phyloP scores from a whole-genome alignment of 148 eudicot species.

The Pouteria glomerata region DNA sequence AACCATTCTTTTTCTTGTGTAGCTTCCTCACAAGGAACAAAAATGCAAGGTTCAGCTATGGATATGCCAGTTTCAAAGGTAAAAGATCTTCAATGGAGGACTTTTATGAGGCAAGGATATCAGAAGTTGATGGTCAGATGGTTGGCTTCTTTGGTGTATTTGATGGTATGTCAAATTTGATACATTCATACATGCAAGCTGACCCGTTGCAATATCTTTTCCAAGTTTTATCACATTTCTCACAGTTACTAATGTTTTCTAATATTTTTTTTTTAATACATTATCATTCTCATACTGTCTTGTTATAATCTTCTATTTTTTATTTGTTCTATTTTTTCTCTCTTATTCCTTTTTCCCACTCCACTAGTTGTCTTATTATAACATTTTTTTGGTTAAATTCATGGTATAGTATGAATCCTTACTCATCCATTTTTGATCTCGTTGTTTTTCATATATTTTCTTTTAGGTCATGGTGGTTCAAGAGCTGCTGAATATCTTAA shows the following conservation, averaged over 20 bases:
- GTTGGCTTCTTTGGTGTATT: conserved; percentile 79
- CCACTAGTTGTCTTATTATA: neutral
- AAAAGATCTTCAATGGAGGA: conserved; percentile 84
- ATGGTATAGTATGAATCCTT: neutral
- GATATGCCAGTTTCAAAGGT: conserved; percentile 78
- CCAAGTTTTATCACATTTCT: neutral
- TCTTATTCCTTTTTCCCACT: neutral
- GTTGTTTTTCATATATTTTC: neutral
- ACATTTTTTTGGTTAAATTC: neutral
- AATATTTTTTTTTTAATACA: neutral
- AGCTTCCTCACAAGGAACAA: conserved; percentile 47
- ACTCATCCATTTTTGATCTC: neutral
- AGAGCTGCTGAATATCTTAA: conserved; percentile 9
- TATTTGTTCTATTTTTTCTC: neutral
- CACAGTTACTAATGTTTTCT: neutral
- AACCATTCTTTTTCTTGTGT: conserved; percentile 8
- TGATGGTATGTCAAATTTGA: conserved; percentile 55
- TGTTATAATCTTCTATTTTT: neutral
- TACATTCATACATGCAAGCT: neutral
- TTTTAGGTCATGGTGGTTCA: conserved; percentile 72
- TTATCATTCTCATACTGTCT: neutral
- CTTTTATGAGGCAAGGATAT: conserved; percentile 59
- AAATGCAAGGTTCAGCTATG: conserved; percentile 63
- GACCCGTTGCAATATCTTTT: neutral
- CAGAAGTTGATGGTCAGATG: conserved; percentile 71